These are phyloP conservation scores for Schizophyllum commune DNA, from an alignment of 1,284 basidiomycete species.

Conservation along the genomic window DNA sequence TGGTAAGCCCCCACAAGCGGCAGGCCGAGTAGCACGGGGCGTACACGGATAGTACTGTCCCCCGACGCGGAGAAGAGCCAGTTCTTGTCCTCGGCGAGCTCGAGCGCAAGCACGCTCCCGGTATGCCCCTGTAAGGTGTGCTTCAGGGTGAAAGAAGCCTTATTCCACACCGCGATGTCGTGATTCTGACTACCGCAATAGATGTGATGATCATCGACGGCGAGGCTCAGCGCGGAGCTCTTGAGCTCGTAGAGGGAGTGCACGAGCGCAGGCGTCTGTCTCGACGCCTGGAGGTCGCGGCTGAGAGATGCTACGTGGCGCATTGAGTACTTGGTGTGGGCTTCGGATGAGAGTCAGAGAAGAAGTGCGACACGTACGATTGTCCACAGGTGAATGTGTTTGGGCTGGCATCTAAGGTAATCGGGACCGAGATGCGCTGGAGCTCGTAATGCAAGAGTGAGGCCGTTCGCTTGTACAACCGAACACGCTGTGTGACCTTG, in stretches of 20 bases:
- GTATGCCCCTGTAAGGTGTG: slow-evolving; percentile 80
- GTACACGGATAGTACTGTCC: slow-evolving; percentile 77
- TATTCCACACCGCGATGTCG: slow-evolving; percentile 82
- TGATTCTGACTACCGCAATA: slow-evolving; percentile 80
- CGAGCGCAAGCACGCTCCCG: slow-evolving; percentile 78
- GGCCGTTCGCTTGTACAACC: neutral
- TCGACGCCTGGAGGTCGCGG: slow-evolving; percentile 33
- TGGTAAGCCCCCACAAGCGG: neutral
- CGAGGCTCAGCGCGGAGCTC: slow-evolving; percentile 71
- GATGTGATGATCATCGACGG: slow-evolving; percentile 65
- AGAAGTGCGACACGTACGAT: neutral
- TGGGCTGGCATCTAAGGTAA: neutral
- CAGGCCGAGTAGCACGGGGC: slow-evolving; percentile 13
- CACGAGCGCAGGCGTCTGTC: slow-evolving; percentile 36
- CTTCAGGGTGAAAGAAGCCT: slow-evolving; percentile 59
- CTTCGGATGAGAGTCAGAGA: neutral
- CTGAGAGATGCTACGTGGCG: slow-evolving; percentile 45
- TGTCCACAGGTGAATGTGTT: neutral
- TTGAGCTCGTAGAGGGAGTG: slow-evolving; percentile 66
- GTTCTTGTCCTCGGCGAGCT: slow-evolving; percentile 64
- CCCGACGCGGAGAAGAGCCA: slow-evolving; percentile 89
- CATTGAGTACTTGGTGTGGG: neutral
- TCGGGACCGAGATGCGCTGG: neutral
- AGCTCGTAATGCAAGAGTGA: neutral
- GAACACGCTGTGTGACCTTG: neutral